phyloP scores from a whole-genome alignment of 1,284 basidiomycete genomes.

The Laetiporus sulphureus region DNA sequence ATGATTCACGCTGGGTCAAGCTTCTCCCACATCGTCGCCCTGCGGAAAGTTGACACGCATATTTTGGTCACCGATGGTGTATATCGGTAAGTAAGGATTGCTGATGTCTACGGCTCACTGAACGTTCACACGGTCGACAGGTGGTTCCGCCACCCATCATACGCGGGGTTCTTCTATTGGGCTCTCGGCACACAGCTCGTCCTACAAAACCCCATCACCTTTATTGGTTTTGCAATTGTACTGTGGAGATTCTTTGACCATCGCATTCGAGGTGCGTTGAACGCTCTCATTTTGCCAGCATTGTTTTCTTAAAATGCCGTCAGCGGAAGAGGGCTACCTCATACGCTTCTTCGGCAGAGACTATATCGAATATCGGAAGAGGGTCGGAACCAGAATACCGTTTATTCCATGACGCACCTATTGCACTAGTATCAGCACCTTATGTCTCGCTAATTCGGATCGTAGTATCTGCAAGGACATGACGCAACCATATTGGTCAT shows the following conservation, averaged over 20 bases:
- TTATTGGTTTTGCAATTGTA: conserved; percentile 54
- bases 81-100: conserved; percentile 78
- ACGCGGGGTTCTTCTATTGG: conserved; percentile 98
- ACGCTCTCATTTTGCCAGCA: neutral
- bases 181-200: conserved; percentile 92
- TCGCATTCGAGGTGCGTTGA: conserved; percentile 71
- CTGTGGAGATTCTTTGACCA: conserved; percentile 85
- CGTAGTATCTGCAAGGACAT: conserved; percentile 14
- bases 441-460: conserved; percentile 10
- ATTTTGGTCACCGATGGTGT: conserved; percentile 82
- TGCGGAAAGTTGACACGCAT: conserved; percentile 67
- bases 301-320: neutral
- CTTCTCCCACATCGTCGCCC: conserved; percentile 87
- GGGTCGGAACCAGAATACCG: conserved; percentile 71
- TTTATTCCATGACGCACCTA: conserved; percentile 44
- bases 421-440: neutral
- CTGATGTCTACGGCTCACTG: too few relatives aligned
- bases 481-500: conserved; percentile 11
- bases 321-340: conserved; percentile 72
- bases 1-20: conserved; percentile 95
- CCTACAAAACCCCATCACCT: conserved; percentile 80
- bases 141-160: conserved; percentile 92
- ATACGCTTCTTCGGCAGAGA: conserved; percentile 78
- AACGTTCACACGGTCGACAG: conserved; percentile 32
- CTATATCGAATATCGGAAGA: conserved; percentile 63